Evolutionary conservation across 192 early-diverging fungal genomes (phyloP), one percentile per base, ranked within the genome.

Genomic region (Ramicandelaber brevisporus): DNA sequence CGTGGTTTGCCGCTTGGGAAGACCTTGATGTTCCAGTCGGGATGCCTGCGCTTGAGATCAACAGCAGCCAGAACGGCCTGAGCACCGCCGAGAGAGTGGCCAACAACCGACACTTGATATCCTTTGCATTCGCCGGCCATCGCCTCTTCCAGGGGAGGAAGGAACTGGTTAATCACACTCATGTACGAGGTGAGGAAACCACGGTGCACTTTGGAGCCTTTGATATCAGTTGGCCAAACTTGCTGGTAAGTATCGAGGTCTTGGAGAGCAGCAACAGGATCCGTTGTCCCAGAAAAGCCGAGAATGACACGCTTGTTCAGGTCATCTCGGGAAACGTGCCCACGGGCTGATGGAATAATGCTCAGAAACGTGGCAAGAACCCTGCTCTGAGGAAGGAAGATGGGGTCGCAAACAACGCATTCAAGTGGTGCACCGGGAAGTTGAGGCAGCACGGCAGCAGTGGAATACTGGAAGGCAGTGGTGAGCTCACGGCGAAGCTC

Each of bases 1-100:
- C 54, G 44, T 8, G 54, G 54, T 46, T 46, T 48, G 5, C 54
- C 54, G 23, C 51, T 51, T 16, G 54, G 50, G n/a, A n/a, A n/a
- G n/a, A n/a, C n/a, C n/a, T n/a, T n/a, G n/a, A n/a, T n/a, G n/a
- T n/a, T n/a, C n/a, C n/a, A n/a, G n/a, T n/a, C n/a, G n/a, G n/a
- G n/a, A n/a, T n/a, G n/a, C 20, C 23, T 34, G 21, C 25, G 15
- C 26, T 49, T 20, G 5, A 44, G 21, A 23, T 57, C 49, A 1
- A 50, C 44, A 8, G 45, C 49, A 19, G 46, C 48, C 25, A 57
- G 24, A 9, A 41, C 49, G 3, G 54, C 20, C 27, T 48, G 38
- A 2, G 54, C 54, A 7, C 54, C 54, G 21, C 54, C 54, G 3
- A 57, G 49, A 10, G 54, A 57, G 20, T 57, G 54, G 0, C 54